Percentiles rank a stretch among this genome's conserved stretches.
Conservation (phyloP, 768 basidiomycete species). For the Rhizopogon rudus region DNA sequence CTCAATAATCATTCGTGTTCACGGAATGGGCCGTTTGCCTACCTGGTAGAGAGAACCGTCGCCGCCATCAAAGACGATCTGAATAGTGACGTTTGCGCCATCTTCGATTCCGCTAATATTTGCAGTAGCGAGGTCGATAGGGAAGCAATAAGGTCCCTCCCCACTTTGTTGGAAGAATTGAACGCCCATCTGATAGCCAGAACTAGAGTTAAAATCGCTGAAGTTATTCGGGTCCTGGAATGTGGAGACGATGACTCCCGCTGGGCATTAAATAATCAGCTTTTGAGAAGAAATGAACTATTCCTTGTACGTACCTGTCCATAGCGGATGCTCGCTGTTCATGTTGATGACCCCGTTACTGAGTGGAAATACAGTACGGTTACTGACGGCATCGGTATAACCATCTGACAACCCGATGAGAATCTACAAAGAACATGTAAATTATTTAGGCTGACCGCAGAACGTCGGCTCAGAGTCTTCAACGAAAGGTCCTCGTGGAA, state of each 20-base stretch:
- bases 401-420: slow-evolving; percentile 44
- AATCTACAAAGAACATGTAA: not conserved
- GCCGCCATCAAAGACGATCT: slow-evolving; percentile 63
- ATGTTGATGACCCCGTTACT: slow-evolving; percentile 54
- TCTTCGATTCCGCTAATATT: slow-evolving; percentile 46
- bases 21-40: not conserved
- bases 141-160: slow-evolving; percentile 63
- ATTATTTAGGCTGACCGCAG: slow-evolving; percentile 50
- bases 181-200: slow-evolving; percentile 31
- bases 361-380: slow-evolving; percentile 69
- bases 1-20: not conserved
- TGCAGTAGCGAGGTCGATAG: slow-evolving; percentile 51
- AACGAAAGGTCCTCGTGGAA: slow-evolving; percentile 65
- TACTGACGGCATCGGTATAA: slow-evolving; percentile 44
- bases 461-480: slow-evolving; percentile 53
- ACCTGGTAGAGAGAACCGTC: slow-evolving; percentile 73
- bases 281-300: not conserved
- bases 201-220: slow-evolving; percentile 49
- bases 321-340: slow-evolving; percentile 60
- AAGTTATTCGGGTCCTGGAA: slow-evolving; percentile 57
- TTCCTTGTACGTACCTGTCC: slow-evolving; percentile 43
- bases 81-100: slow-evolving; percentile 72
- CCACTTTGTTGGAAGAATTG: slow-evolving; percentile 47
- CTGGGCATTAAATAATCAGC: slow-evolving; percentile 25
- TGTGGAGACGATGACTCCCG: slow-evolving; percentile 51